These are phyloP conservation scores for Rhodocollybia butyracea DNA, from an alignment of 768 basidiomycete genomes.

Conservation along the genomic window DNA sequence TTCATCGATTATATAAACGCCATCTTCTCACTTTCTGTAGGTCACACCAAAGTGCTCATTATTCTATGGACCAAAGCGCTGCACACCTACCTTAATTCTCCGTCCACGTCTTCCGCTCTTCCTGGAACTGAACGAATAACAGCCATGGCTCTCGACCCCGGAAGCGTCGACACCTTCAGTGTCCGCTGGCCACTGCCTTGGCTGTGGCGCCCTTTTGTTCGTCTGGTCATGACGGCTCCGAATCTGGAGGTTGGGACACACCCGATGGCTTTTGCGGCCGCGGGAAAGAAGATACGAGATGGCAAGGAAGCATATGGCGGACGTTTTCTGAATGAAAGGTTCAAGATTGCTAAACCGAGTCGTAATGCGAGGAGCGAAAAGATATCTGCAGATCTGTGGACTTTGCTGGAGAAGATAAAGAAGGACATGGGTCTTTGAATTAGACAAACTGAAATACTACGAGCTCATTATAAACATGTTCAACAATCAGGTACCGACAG, in stretches of 20 bases:
- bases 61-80: constrained; percentile 8
- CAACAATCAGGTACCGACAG: no score
- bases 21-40: constrained; percentile 4
- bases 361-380: constrained; percentile 8
- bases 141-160: not conserved
- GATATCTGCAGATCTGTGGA: constrained; percentile 16
- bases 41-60: constrained; percentile 14
- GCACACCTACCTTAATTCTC: constrained; percentile 1
- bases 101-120: not conserved
- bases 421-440: not conserved
- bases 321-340: constrained; percentile 16
- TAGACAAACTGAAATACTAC: no score
- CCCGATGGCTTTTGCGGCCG: constrained; percentile 18
- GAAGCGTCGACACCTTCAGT: not conserved
- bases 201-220: not conserved
- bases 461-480: no score
- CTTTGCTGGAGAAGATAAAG: constrained; percentile 10
- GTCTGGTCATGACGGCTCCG: not conserved
- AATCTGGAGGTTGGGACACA: constrained; percentile 6
- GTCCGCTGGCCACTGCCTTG: not conserved
- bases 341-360: constrained; percentile 4
- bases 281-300: constrained; percentile 12
- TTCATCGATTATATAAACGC: no score
- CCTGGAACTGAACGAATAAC: not conserved
- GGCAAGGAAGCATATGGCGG: constrained; percentile 16